Conservation (phyloP, 257 asterid genomes). For the Solanum verrucosum region DNA sequence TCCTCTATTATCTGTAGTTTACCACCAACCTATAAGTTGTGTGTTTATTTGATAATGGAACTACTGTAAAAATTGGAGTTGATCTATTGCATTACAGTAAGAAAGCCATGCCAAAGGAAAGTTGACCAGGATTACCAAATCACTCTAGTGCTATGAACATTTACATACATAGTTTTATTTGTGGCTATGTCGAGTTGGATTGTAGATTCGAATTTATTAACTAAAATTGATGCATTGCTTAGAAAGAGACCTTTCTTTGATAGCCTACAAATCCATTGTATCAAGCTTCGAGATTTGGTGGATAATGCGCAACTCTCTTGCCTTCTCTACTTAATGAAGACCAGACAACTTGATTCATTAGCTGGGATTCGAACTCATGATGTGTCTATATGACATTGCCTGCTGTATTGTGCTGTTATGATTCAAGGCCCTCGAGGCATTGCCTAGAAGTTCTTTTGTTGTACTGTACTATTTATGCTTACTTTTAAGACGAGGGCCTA, state of each 20-base stretch:
- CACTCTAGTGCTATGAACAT: background rate
- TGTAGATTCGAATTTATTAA: background rate
- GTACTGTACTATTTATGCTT: background rate
- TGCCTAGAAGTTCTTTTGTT: background rate
- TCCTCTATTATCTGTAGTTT: background rate
- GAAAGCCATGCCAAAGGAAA: background rate
- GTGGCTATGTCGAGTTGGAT: background rate
- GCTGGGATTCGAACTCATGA: background rate
- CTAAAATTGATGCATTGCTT: background rate
- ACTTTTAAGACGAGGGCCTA: background rate
- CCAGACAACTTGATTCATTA: background rate
- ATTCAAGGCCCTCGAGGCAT: background rate
- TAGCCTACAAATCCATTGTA: background rate
- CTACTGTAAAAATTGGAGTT: background rate
- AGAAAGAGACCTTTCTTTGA: background rate
- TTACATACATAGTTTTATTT: background rate
- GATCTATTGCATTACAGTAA: background rate
- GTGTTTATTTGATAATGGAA: background rate
- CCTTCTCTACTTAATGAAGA: background rate
- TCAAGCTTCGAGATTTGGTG: background rate
- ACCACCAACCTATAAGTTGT: background rate
- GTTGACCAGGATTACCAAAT: background rate
- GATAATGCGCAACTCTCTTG: background rate
- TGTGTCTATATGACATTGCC: background rate
- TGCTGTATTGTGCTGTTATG: background rate